Percentiles rank a stretch among this genome's conserved stretches.
phyloP scores from a whole-genome alignment of 495 filamentous ascomycete species.

The Penicillium waksmanii region DNA sequence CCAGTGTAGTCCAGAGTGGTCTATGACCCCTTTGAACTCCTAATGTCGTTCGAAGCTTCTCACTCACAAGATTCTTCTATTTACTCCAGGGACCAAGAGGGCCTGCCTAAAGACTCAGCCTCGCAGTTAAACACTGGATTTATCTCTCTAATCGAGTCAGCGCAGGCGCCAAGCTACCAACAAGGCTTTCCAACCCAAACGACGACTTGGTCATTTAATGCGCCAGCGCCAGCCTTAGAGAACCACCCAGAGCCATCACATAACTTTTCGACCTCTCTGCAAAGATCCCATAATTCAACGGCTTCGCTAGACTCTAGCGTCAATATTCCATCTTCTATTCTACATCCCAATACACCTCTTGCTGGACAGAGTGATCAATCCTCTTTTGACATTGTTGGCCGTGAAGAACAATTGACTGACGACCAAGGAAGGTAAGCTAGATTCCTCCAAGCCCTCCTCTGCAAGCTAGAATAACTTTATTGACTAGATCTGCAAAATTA shows the following conservation, averaged over 20 bases:
- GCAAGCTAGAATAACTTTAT: not conserved
- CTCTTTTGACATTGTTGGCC: conserved; percentile 13
- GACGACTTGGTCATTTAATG: conserved; percentile 21
- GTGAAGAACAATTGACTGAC: conserved; percentile 11
- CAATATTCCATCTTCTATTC: conserved; percentile 14
- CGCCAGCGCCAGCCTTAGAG: conserved; percentile 11
- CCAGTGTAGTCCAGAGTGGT: conserved; percentile 21
- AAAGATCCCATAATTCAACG: conserved; percentile 17
- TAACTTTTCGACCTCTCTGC: conserved; percentile 11
- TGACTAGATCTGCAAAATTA: not conserved
- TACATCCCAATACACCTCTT: conserved; percentile 13
- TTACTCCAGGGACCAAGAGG: conserved; percentile 20
- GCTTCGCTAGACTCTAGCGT: conserved; percentile 12
- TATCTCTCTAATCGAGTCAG: conserved; percentile 22
- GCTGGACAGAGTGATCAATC: conserved; percentile 11
- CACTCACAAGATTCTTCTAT: conserved; percentile 29
- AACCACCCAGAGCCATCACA: conserved; percentile 11
- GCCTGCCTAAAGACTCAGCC: conserved; percentile 19
- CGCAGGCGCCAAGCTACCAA: conserved; percentile 22
- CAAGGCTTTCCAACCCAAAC: conserved; percentile 14
- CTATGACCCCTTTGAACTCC: conserved; percentile 19
- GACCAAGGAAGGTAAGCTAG: conserved; percentile 17
- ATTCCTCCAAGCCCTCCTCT: not conserved
- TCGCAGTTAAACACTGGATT: conserved; percentile 10
- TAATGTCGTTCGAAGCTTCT: conserved; percentile 26